Evolutionary conservation across 441 rosid genomes (phyloP).

Genomic region (Sinapis alba): DNA sequence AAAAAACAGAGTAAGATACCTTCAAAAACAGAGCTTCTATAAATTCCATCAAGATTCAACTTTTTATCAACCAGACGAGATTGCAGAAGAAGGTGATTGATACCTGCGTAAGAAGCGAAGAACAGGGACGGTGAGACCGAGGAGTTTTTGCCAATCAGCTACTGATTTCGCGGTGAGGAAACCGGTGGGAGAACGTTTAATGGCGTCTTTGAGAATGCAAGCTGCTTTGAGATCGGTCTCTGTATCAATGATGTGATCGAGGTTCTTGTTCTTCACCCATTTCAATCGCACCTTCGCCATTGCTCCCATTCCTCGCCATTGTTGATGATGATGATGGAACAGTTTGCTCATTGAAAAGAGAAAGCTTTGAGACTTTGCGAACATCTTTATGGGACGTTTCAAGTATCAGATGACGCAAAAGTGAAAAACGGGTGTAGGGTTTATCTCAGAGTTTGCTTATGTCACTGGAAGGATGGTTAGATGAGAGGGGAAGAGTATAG

Average conservation of each 20-base stretch:
- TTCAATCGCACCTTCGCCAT: conserved; percentile 81
- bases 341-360: conserved; percentile 35
- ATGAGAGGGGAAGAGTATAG: neutral
- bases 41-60: neutral
- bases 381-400: conserved; percentile 33
- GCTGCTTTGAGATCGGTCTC: conserved; percentile 96
- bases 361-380: conserved; percentile 39
- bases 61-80: neutral
- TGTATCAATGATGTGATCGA: conserved; percentile 81
- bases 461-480: neutral
- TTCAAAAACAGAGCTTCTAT: neutral
- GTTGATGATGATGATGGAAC: conserved; percentile 48
- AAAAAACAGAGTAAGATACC: neutral
- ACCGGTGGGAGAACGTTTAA: conserved; percentile 80
- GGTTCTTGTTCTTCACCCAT: conserved; percentile 88
- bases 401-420: neutral
- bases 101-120: conserved; percentile 95
- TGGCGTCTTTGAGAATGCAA: conserved; percentile 87
- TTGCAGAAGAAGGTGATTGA: neutral
- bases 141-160: conserved; percentile 89
- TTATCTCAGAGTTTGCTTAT: neutral
- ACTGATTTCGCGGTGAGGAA: conserved; percentile 92
- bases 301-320: conserved; percentile 53
- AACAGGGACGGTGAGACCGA: conserved; percentile 94
- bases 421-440: conserved; percentile 14